Conservation (phyloP, 768 basidiomycete species). For the Boletus sp. region DNA sequence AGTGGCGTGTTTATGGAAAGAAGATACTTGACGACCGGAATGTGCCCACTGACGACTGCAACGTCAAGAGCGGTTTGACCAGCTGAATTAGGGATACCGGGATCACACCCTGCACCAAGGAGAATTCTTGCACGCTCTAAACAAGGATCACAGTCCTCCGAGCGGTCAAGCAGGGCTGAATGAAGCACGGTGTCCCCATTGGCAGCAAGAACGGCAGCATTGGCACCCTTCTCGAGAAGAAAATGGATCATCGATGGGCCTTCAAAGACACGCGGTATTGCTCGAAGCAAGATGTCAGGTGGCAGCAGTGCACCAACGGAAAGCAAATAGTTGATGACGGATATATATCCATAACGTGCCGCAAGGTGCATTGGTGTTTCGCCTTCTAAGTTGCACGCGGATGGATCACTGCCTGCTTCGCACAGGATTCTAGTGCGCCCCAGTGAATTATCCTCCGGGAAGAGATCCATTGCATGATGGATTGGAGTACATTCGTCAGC, state of each 20-base stretch:
- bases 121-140: background rate
- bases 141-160: background rate
- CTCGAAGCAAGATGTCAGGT: background rate
- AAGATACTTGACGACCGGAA: background rate
- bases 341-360: accelerated
- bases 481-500: no score
- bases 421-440: no score
- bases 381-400: background rate
- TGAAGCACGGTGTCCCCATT: background rate
- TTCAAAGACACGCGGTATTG: no score
- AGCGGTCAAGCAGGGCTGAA: background rate
- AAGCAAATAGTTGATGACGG: background rate
- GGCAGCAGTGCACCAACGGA: background rate
- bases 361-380: background rate
- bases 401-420: background rate
- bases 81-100: background rate
- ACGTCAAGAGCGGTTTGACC: background rate
- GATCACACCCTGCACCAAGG: background rate
- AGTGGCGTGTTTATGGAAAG: background rate
- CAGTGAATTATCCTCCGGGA: no score
- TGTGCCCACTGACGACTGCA: background rate
- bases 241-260: background rate
- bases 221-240: background rate
- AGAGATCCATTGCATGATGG: no score
- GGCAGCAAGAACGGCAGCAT: background rate